Evolutionary conservation across 2,329 filamentous ascomycete species (phyloP), one percentile per base, ranked within the genome.

Genomic region (Colletotrichum horii): DNA sequence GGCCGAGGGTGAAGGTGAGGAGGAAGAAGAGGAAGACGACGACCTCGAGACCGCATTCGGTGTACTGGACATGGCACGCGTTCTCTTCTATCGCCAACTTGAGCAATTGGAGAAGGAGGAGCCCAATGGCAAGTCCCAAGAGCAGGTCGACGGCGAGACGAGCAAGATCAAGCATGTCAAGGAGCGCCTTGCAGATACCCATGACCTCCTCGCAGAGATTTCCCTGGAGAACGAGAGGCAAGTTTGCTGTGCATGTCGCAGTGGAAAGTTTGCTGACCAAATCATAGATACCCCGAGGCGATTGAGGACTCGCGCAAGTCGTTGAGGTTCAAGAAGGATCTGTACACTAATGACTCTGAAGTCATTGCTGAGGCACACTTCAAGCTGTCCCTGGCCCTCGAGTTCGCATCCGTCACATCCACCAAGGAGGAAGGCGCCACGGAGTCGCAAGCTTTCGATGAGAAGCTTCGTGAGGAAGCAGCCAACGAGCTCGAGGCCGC

Each of bases 351-450:
- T 66, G 95, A 97, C 77, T 95, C 95, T 16, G 94, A 96, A 79
- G 90, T 97, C 67, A 91, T 98, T 72, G 96, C 97, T 56, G 97
- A 99, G 87, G 96, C 95, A 19, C 96, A 99, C 87, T 99, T 94
- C 88, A 98, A 98, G 86, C 93, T 99, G 30, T 98, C 96, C 0
- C 91, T 99, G 19, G 97, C 97, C 1, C 90, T 99, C 32, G 97
- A 99, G 82, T 98, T 98, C 80, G 95, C 95, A 6, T 97, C 95
- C 0, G 92, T 97, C 61, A 94, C 93, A 8, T 88, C 91, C 2
- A 85, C 88, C 15, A 90, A 90, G 19, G 89, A 90, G 60, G 85
- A 88, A 69, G 84, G 81, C 26, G 86, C 88, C 5, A 85, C 86
- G n/a, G 83, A 85, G 34, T 81, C 82, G 62, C 91, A 85, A 85